Evolutionary conservation across 306 rosid species (phyloP), one percentile per base, ranked within the genome.

Genomic region (Dalbergia oliveri): DNA sequence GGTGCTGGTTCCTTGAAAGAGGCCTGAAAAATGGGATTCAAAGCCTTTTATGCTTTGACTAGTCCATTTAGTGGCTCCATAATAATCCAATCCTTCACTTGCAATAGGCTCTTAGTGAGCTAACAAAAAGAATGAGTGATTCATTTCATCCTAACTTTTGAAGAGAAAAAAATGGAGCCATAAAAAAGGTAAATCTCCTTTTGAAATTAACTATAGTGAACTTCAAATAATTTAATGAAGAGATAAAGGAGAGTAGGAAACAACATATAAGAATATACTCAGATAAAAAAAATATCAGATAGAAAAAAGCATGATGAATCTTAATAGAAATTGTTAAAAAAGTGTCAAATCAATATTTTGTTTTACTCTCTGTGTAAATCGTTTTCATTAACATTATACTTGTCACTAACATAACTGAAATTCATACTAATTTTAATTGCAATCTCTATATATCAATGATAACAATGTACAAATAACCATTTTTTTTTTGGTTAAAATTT

Each of bases 11-110:
- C 88, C 88, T 31, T 77, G 76, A 79, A 88, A 86, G 31, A 83
- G 62, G 81, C 88, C 91, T 69, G 70, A 86, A 90, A 88, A 78
- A 49, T 84, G 56, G 88, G 91, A 76, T 86, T 87, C 91, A 84
- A 87, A 58, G 53, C 73, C 82, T 78, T 81, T 78, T 19, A 76
- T 60, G 18, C 69, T 80, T 89, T 87, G 91, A 85, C 91, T 59
- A 2, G 53, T 80, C 84, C 74, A 69, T 87, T 78, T 81, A 78
- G 88, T 75, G 88, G 89, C 91, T 86, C 91, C 73, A 86, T 86
- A 77, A 70, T 68, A 66, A 10, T 74, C 63, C 65, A 74, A 45
- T 16, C 14, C 59, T 15, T 59, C 62, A 31, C 57, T 66, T 82
- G 45, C 39, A 45, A 26, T 84, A 75, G 56, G 26, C 43, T 70